Evolutionary conservation across 768 basidiomycete genomes (phyloP).

Genomic region (Stropharia rugosoannulata): DNA sequence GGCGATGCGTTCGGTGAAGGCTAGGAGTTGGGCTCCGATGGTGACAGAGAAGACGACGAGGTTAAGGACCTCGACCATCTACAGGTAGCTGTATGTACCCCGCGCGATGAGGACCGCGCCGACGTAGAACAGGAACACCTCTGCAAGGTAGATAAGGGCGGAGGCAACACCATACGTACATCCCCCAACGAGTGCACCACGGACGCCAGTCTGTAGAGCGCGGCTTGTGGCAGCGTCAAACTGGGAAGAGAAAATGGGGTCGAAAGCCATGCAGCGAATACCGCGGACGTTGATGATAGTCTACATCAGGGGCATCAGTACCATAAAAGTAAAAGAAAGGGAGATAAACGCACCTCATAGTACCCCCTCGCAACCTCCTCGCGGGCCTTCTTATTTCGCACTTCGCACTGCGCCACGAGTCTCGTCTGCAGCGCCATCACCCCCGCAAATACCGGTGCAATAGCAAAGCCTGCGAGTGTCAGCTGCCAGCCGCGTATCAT

Average conservation of each 20-base stretch:
- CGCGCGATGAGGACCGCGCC: slow-evolving; percentile 79
- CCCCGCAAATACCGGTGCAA: slow-evolving; percentile 80
- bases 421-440: slow-evolving; percentile 74
- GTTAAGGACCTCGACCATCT: slow-evolving; percentile 88
- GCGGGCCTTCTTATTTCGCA: slow-evolving; percentile 79
- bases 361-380: slow-evolving; percentile 85
- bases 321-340: slow-evolving; percentile 5
- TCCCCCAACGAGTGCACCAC: slow-evolving; percentile 86
- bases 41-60: slow-evolving; percentile 92
- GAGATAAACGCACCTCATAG: slow-evolving; percentile 62
- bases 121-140: slow-evolving; percentile 90
- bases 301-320: slow-evolving; percentile 29
- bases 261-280: slow-evolving; percentile 87
- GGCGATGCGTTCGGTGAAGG: slow-evolving; percentile 87
- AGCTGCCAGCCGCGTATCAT: no score
- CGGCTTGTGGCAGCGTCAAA: slow-evolving; percentile 64
- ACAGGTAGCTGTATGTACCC: slow-evolving; percentile 82
- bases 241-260: slow-evolving; percentile 60
- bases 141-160: slow-evolving; percentile 83
- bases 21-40: slow-evolving; percentile 87
- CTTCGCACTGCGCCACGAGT: slow-evolving; percentile 71
- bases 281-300: slow-evolving; percentile 81
- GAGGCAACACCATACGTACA: slow-evolving; percentile 79
- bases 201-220: slow-evolving; percentile 67
- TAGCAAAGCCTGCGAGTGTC: no score